Conservation (phyloP, 1,284 basidiomycete species). For the Entoloma clypeatum region DNA sequence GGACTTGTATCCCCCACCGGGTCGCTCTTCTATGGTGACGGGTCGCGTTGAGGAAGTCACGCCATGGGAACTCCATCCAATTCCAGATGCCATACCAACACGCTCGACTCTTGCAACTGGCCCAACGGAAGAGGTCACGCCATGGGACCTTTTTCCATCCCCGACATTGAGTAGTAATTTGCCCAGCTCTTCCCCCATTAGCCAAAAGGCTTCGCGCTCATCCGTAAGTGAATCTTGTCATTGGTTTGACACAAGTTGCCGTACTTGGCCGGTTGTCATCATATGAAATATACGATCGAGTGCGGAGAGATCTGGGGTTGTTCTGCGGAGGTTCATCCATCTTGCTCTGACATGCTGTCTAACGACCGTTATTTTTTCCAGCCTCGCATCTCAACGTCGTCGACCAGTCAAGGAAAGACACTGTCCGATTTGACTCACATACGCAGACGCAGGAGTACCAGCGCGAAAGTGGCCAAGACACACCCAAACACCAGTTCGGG, state of each 20-base stretch:
- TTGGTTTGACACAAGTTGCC: conserved; percentile 16
- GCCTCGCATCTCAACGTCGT: conserved; percentile 27
- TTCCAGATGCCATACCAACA: conserved; percentile 15
- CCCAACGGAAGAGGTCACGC: conserved; percentile 33
- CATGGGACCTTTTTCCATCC: conserved; percentile 33
- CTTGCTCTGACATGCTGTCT: conserved; percentile 1
- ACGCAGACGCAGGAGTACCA: conserved; percentile 34
- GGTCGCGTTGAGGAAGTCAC: conserved; percentile 32
- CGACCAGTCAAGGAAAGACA: conserved; percentile 24
- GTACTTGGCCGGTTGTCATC: conserved; percentile 11
- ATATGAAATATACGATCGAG: too few species aligned
- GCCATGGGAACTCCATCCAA: conserved; percentile 36
- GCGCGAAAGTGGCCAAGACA: conserved; percentile 25
- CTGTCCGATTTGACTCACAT: conserved; percentile 31
- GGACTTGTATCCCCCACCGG: conserved; percentile 31
- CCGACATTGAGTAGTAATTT: conserved; percentile 12
- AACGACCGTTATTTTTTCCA: conserved; percentile 18
- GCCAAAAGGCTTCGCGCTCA: conserved; percentile 14
- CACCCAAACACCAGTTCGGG: conserved; percentile 17
- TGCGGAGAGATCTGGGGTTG: too few species aligned
- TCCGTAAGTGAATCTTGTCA: conserved; percentile 17
- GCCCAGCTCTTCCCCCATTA: conserved; percentile 6
- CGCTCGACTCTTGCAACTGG: conserved; percentile 24
- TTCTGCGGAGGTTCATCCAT: neutral
- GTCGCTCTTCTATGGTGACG: conserved; percentile 19